phyloP scores from a whole-genome alignment of 2,329 filamentous ascomycete species.

The Botrytis aclada region DNA sequence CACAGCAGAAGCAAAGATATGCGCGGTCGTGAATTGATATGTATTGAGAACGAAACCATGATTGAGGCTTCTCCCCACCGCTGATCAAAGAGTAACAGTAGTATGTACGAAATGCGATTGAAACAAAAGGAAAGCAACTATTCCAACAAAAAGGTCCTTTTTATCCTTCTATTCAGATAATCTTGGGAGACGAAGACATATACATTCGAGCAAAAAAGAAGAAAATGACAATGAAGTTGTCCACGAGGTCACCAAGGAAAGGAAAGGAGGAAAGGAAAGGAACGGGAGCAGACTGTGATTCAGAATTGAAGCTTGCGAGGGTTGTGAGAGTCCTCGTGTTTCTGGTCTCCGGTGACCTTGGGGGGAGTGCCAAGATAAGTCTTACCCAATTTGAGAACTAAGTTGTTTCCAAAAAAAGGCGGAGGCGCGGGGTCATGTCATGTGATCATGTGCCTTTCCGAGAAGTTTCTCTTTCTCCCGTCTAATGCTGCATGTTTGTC shows the following conservation, averaged over 20 bases:
- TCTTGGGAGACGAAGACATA: slow-evolving; percentile 11
- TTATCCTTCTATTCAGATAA: not conserved
- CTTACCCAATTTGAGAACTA: not conserved
- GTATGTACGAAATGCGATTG: not conserved
- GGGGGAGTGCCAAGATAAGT: not conserved
- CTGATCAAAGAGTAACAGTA: not conserved
- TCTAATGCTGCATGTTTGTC: not conserved
- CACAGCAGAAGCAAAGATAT: slow-evolving; percentile 4
- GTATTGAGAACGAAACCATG: not conserved
- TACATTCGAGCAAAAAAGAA: not conserved
- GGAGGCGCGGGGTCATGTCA: not conserved
- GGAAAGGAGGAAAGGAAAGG: not conserved
- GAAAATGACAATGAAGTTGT: not conserved
- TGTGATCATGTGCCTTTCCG: slow-evolving; percentile 2
- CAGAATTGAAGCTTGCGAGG: not conserved
- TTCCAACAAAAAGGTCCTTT: not conserved
- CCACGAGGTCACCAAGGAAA: slow-evolving; percentile 8
- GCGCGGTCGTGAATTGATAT: not conserved
- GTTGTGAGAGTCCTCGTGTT: not conserved
- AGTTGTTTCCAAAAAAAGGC: not conserved
- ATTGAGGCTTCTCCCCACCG: not conserved
- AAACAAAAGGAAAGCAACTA: not conserved
- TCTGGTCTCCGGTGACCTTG: not conserved
- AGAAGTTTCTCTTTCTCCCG: not conserved
- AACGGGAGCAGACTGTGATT: not conserved